Evolutionary conservation across 495 filamentous ascomycete genomes (phyloP), one percentile per base, ranked within the genome.

Genomic region (Glutinoglossum americanum): DNA sequence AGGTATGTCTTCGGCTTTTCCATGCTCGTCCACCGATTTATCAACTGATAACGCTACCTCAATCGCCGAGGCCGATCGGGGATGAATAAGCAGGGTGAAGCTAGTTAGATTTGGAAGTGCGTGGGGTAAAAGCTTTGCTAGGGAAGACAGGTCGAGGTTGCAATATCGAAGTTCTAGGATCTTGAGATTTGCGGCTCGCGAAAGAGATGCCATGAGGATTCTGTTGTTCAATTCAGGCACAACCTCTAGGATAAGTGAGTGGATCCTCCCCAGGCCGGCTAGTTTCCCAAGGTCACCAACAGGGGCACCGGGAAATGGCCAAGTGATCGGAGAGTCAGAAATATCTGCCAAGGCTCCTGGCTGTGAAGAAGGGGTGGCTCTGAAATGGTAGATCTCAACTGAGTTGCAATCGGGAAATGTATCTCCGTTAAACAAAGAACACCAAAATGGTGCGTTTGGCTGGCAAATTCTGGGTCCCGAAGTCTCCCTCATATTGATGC

Each of bases 61-160:
- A 5, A 1, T 6, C 17, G 33, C 39, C 19, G 54, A 56, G 2
- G 30, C 1, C 21, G 13, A 49, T 60, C 55, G 61, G 54, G 51
- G 56, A 55, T 7, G 59, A n/a, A 66, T 62, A 33, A 64, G 60
- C 27, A 66, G 65, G 26, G 64, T 66, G 51, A 66, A 64, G 44
- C 61, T 60, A 1, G 60, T 57, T n/a, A 66, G 59, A 35, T 66
- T 66, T 27, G 64, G 64, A 0, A 66, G 59, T n/a, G 64, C 64
- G 23, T 57, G 57, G 5, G 58, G 65, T 8, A 66, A 62, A 47
- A 66, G 62, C 17, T 61, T 56, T 5, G 39, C 54, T 17, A 45
- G 32, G 2, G 54, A 23, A 13, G 55, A 64, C 64, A 54, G 58
- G 58, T 57, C 30, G 63, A 67, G n/a, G 51, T 62, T 44, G 64